Evolutionary conservation across 768 basidiomycete genomes (phyloP), one percentile per base, ranked within the genome.

Genomic region (Sistotremastrum suecicum): DNA sequence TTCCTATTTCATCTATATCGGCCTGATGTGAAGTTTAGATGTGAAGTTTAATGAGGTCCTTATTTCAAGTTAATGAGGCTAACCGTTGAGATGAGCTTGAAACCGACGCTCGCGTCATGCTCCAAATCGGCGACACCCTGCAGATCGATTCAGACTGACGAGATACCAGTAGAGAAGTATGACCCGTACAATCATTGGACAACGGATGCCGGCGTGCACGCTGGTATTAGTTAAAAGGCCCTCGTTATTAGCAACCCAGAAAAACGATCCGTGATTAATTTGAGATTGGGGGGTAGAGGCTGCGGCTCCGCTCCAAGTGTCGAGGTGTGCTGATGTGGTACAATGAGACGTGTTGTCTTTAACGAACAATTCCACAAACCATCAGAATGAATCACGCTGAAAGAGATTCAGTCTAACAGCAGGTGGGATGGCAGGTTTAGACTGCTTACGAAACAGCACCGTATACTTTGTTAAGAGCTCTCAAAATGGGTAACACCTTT

Each of bases 211-310:
- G 6, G 80, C 90, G 57, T 92, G 90, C 30, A 92, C 76, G 50
- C 83, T 72, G 37, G 74, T 71, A 48, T 80, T 78, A 34, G 72
- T 61, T 70, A 91, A 72, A 37, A 89, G 68, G 1, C 83, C 83
- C 57, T 89, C 84, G 53, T 84, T 72, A 29, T 71, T 70, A 0
- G 90, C 90, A 35, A 83, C 59, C 60, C 77, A 75, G 65, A 91
- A 92, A 66, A 88, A 91, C 1, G 82, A 83, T 45, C 88, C 89
- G 53, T 92, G 89, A 0, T 78, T 90, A 37, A 88, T 66, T 48
- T 68, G 77, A 41, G 76, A 79, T 59, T 78, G 80, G 37, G 69
- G 72, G 20, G 73, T 74, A 36, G 59, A 53, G 11, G 57, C 68
- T 11, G 66, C 70, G 6, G 62, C 62, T 5, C 34, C 49, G 34